Percentiles rank a stretch among this genome's conserved stretches.
Evolutionary conservation across 108 stramenopile genomes (phyloP).

Genomic region (Thalassiosira profunda): DNA sequence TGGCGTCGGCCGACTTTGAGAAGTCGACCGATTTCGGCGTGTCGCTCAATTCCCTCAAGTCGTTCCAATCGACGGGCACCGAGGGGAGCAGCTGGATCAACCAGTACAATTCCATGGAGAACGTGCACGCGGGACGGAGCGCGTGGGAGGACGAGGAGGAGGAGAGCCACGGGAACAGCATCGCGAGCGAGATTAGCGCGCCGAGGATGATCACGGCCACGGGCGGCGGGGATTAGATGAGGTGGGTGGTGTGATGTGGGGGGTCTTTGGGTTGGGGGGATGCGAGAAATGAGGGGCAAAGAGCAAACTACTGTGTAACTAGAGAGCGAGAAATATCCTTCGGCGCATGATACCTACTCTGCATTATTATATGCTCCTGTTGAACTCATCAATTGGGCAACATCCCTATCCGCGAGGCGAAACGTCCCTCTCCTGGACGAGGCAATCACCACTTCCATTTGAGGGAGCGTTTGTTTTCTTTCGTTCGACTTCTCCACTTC

Average conservation of each 20-base stretch:
- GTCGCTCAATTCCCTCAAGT: slow-evolving; percentile 24
- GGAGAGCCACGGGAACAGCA: neutral
- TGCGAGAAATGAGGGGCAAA: too few species aligned
- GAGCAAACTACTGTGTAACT: too few species aligned
- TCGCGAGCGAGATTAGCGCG: neutral
- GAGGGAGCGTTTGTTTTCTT: slow-evolving; percentile 3
- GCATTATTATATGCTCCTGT: too few species aligned
- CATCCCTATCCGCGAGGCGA: slow-evolving; percentile 27
- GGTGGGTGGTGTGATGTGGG: too few species aligned
- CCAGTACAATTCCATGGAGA: slow-evolving; percentile 39
- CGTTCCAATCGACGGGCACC: slow-evolving; percentile 25
- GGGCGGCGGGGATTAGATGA: too few species aligned
- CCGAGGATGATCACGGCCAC: slow-evolving; percentile 2
- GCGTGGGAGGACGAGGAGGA: slow-evolving; percentile 30
- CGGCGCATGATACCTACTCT: too few species aligned
- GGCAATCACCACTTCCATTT: slow-evolving; percentile 39
- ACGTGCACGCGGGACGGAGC: slow-evolving; percentile 8
- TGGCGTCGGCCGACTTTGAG: slow-evolving; percentile 2
- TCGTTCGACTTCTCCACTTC: neutral
- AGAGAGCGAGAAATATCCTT: too few species aligned
- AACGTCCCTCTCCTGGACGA: slow-evolving; percentile 31
- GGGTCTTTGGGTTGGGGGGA: too few species aligned
- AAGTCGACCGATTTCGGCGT: slow-evolving; percentile 25
- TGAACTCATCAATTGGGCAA: slow-evolving; percentile 20
- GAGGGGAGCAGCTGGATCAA: slow-evolving; percentile 32